Evolutionary conservation across 2,329 filamentous ascomycete genomes (phyloP), one percentile per base, ranked within the genome.

Genomic region (Exophiala aquamarina): DNA sequence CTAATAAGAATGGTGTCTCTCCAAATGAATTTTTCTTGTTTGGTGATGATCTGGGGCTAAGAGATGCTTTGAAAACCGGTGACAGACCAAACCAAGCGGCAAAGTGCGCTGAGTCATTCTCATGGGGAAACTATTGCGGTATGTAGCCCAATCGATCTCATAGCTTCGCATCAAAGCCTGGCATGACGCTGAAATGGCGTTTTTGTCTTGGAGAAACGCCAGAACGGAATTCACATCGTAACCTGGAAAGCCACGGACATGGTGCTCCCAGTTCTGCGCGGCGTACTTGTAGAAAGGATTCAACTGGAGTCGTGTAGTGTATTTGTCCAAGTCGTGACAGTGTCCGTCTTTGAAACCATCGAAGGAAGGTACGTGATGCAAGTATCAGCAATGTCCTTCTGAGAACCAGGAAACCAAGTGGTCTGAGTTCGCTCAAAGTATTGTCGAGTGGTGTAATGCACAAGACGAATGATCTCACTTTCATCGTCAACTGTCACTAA

Each of bases 391-490:
- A 73, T 63, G 3, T 63, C 15, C 0, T 2, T 10, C 4, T 69
- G 44, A 0, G 61, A 62, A 26, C 58, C 18, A 0, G 60, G 61
- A 42, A 74, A 66, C 61, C 63, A 69, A 33, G n/a, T 19, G 20
- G 2, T 15, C 7, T 40, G 15, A 21, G 15, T 20, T 14, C 10
- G 28, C 10, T 70, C 59, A 36, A 77, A 70, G 56, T 72, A 77
- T 41, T 75, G 64, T 34, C 75, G 69, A 2, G 72, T 65, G 0
- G 74, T 75, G 44, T 73, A 71, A 52, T 77, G 73, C 3, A 72
- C 49, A 8, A 63, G 46, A 3, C 51, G 54, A 32, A 63, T 49
- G 4, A 56, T 47, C 13, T 49, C 20, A 13, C 41, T 52, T 21
- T 60, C 21, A 18, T 53, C 31, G 36, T 61, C 56, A 9, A 57